Base-by-base conservation (phyloP, 148 eudicot genomes). In the Persicaria tinctoria region DNA sequence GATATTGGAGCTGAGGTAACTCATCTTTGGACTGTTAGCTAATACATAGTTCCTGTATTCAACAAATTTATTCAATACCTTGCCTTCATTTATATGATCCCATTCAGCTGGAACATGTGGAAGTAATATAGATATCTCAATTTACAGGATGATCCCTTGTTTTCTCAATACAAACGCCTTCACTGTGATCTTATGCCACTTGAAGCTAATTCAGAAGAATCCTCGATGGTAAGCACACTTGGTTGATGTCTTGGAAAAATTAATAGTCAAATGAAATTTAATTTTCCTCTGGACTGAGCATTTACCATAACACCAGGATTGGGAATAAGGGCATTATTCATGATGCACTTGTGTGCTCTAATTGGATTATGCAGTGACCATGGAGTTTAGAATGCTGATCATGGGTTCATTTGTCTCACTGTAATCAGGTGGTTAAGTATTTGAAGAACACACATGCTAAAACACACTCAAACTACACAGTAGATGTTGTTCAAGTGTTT, bases 391-490 rank as follows among this genome's bases (percentile, higher is more conserved):
- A 20, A 23, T 60, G 38, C 27, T 23, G 0, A 23, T 23, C 11
- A 20, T 60, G 44, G 44, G 10, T 27, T 27, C 68, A 23, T 60
- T 60, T 60, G 18, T 66, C 44, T 66, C 18, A 66, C 48, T 41
- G 17, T 66, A 41, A 38, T 66, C 86, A 95, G 99, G 85, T 95
- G 72, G 84, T 83, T 75, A 89, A 78, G 73, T 95, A 92, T 75
- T 81, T 80, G 82, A 86, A 89, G 85, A 95, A 92, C 70, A 95
- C 99, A 73, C 99, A 95, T 82, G 97, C 90, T 74, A 90, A 84
- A 84, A 95, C 99, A 54, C 99, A 95, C 86, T 86, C 90, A 32
- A 77, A 76, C 78, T 95, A 92, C 82, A 75, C 83, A 12, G 97
- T 95, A 4, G 88, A 95, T 72, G 87, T 92, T 63, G 84, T 74